Percentiles rank a stretch among this genome's conserved stretches.
Conservation (phyloP, 768 basidiomycete genomes). For the Rossbeevera mucosa region DNA sequence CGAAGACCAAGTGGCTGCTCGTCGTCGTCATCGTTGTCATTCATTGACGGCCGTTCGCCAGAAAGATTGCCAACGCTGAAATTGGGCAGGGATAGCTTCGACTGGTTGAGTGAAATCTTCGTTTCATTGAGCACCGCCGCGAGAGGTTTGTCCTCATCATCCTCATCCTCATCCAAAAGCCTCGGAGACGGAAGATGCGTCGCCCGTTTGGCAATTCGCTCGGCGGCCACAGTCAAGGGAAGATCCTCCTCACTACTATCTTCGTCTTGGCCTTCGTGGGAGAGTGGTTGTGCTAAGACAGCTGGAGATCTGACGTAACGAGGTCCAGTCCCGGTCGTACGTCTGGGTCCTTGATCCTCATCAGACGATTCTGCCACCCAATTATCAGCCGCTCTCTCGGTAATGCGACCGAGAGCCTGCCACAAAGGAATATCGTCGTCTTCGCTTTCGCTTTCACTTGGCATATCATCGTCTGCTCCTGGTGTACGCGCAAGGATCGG, state of each 20-base stretch:
- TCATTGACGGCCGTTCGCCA: slow-evolving; percentile 15
- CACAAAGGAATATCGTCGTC: slow-evolving; percentile 28
- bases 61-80: slow-evolving; percentile 38
- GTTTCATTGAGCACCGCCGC: slow-evolving; percentile 51
- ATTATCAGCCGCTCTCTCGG: slow-evolving; percentile 24
- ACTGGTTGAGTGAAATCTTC: slow-evolving; percentile 40
- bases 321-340: slow-evolving; percentile 55
- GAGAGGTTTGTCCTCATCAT: slow-evolving; percentile 60
- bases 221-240: slow-evolving; percentile 64
- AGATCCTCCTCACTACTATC: slow-evolving; percentile 81
- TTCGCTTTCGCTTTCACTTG: slow-evolving; percentile 52
- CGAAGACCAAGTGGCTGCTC: slow-evolving; percentile 69
- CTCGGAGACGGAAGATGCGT: slow-evolving; percentile 24
- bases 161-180: slow-evolving; percentile 41
- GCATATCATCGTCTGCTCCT: slow-evolving; percentile 36
- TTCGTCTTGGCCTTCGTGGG: slow-evolving; percentile 29
- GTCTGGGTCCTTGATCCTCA: slow-evolving; percentile 49
- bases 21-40: slow-evolving; percentile 56
- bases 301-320: slow-evolving; percentile 33
- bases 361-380: slow-evolving; percentile 64
- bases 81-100: slow-evolving; percentile 41
- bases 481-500: slow-evolving; percentile 30
- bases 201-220: slow-evolving; percentile 48
- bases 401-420: slow-evolving; percentile 11
- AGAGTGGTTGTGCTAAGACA: neutral